Conservation (phyloP, 192 early-diverging fungal species). For the Dispira parvispora region DNA sequence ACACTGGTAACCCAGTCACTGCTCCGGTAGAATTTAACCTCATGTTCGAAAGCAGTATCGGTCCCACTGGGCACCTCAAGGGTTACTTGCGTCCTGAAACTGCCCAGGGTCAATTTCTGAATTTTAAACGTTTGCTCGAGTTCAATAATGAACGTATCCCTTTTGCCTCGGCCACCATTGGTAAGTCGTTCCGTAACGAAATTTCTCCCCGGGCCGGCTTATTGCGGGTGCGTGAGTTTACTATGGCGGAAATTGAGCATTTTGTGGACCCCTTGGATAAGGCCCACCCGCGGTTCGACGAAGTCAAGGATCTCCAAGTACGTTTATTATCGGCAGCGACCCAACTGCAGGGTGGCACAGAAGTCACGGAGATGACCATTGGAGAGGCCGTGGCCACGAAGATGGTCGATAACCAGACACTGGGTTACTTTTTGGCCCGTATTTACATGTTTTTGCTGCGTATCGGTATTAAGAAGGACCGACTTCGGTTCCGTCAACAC, state of each 20-base stretch:
- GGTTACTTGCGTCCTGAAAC: conserved; percentile 97
- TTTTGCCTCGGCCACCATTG: conserved; percentile 97
- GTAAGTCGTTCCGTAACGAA: conserved; percentile 97
- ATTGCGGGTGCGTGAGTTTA: conserved; percentile 92
- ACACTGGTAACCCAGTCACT: conserved; percentile 80
- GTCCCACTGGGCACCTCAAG: conserved; percentile 88
- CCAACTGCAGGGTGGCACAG: conserved; percentile 63
- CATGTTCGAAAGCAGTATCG: conserved; percentile 97
- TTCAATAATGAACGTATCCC: conserved; percentile 98
- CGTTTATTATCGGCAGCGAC: conserved; percentile 56
- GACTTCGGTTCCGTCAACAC: conserved; percentile 94
- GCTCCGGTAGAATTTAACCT: conserved; percentile 92
- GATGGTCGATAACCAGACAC: conserved; percentile 90
- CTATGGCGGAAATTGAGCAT: conserved; percentile 99
- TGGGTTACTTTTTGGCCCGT: conserved; percentile 96
- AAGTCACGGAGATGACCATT: conserved; percentile 53
- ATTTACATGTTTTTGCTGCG: conserved; percentile 79
- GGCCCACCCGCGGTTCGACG: conserved; percentile 78
- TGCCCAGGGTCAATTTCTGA: conserved; percentile 99
- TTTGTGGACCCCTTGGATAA: conserved; percentile 92
- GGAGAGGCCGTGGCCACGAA: conserved; percentile 80
- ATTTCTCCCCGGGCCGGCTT: conserved; percentile 91
- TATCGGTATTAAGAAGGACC: conserved; percentile 74
- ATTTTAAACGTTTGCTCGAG: conserved; percentile 92
- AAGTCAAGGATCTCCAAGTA: conserved; percentile 60